Percentiles rank a stretch among this genome's conserved stretches.
phyloP scores from a whole-genome alignment of 805 yeast species.

The Saccharomyces paradoxus region DNA sequence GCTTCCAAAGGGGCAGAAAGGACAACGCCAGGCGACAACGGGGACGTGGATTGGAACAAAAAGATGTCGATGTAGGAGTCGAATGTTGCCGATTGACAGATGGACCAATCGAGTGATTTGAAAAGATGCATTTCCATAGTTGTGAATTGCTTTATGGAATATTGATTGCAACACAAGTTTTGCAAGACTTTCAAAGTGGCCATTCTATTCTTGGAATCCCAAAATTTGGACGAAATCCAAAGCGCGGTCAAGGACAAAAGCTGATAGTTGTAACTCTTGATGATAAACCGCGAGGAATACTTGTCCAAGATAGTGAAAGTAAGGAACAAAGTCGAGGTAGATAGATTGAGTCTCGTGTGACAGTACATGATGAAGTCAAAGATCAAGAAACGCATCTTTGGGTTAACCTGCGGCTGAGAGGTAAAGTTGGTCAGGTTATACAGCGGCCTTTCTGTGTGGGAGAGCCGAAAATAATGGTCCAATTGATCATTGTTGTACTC shows the following conservation, averaged over 20 bases:
- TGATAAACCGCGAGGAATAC: slow-evolving; percentile 74
- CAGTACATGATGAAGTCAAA: slow-evolving; percentile 76
- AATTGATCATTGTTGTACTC: slow-evolving; percentile 40
- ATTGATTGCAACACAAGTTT: slow-evolving; percentile 51
- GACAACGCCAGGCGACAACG: slow-evolving; percentile 9
- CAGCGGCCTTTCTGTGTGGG: slow-evolving; percentile 7
- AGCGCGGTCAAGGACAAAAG: slow-evolving; percentile 77
- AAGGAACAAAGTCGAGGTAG: slow-evolving; percentile 56
- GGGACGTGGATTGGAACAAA: slow-evolving; percentile 23
- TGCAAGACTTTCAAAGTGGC: slow-evolving; percentile 46
- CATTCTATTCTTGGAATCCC: slow-evolving; percentile 59
- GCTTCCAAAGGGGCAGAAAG: slow-evolving; percentile 1
- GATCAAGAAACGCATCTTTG: slow-evolving; percentile 61
- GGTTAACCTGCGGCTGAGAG: slow-evolving; percentile 35
- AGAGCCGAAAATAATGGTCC: slow-evolving; percentile 17
- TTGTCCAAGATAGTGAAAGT: slow-evolving; percentile 73
- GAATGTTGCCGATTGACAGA: slow-evolving; percentile 48
- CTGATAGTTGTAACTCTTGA: slow-evolving; percentile 76
- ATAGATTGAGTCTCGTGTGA: slow-evolving; percentile 54
- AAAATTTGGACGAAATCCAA: slow-evolving; percentile 81
- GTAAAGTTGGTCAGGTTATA: slow-evolving; percentile 26
- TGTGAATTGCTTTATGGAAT: slow-evolving; percentile 46
- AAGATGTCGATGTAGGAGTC: slow-evolving; percentile 56
- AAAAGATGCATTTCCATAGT: slow-evolving; percentile 65
- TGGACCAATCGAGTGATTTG: slow-evolving; percentile 55